phyloP scores from a whole-genome alignment of 345 rosid genomes.

The Eucalyptus lansdowneana region DNA sequence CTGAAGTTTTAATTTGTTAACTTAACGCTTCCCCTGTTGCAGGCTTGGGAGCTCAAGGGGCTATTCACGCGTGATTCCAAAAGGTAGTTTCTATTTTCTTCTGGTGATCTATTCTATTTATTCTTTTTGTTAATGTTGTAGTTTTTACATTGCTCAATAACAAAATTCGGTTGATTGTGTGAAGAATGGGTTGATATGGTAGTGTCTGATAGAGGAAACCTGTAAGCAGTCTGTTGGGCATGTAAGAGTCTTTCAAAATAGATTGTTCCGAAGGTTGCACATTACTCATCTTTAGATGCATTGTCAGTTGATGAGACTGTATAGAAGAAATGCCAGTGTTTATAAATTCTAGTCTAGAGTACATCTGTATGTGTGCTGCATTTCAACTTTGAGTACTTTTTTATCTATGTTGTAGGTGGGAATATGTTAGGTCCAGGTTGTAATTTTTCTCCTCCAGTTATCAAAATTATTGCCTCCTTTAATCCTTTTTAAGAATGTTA shows the following conservation, averaged over 20 bases:
- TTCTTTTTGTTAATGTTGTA: not conserved
- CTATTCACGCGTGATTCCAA: slow-evolving; percentile 21
- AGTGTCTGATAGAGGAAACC: not conserved
- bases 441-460: not conserved
- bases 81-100: slow-evolving; percentile 14
- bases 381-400: not conserved
- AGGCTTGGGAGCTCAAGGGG: slow-evolving; percentile 47
- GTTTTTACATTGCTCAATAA: not conserved
- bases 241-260: not conserved
- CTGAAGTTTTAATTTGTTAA: not conserved
- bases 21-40: not conserved
- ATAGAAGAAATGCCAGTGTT: not conserved
- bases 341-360: not conserved
- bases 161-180: not conserved
- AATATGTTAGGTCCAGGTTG: not conserved
- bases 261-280: not conserved
- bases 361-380: not conserved
- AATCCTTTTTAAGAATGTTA: not conserved
- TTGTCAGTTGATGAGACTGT: not conserved
- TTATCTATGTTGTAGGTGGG: not conserved
- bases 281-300: not conserved
- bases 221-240: not conserved
- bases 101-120: not conserved
- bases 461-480: not conserved
- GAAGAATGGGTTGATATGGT: not conserved